Base-by-base conservation (phyloP, 176 grass and related monocot genomes). In the Cocos nucifera region DNA sequence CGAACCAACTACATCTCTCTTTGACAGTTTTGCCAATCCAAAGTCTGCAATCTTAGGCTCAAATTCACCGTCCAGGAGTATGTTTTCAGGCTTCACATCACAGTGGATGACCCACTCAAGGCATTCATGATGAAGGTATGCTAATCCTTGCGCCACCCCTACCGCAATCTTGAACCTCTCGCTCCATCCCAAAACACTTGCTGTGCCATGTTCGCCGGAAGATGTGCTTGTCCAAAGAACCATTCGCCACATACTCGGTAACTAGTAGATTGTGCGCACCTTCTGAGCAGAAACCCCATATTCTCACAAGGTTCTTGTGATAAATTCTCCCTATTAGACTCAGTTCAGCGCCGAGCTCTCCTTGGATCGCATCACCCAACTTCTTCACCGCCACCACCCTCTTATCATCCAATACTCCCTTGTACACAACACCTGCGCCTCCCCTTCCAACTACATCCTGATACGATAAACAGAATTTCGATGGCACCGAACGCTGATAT, bases 71-170 rank as follows among this genome's bases (percentile, higher is more conserved):
- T 27, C 73, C 4, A 76, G 32, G n/a, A 76, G 64, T 59, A 76
- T 69, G 32, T 76, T 76, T 39, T 76, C 64, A 54, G 73, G 83
- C 23, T 86, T 86, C 70, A 86, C 72, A 67, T 86, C 78, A 53
- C 78, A 86, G 39, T 86, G 78, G 21, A 86, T 63, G 54, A 82
- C 72, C 83, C 78, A 86, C 24, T 86, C 78, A 9, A 86, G 29
- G 27, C 83, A 86, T 53, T 88, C 80, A 2, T 27, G 70, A 15
- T 88, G 85, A 44, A 88, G 68, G 56, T 83, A 88, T 0, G 85
- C 80, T 49, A 83, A 44, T 0, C 85, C 76, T 73, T 53, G 73
- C 0, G 21, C 21, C 21, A 21, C 21, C 21, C 21, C 73, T 15
- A 68, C 22, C 15, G 73, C 73, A 77, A 77, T 69, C 53, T 69